phyloP scores from a whole-genome alignment of 176 grass and related monocot genomes.

The Oryza coarctata region DNA sequence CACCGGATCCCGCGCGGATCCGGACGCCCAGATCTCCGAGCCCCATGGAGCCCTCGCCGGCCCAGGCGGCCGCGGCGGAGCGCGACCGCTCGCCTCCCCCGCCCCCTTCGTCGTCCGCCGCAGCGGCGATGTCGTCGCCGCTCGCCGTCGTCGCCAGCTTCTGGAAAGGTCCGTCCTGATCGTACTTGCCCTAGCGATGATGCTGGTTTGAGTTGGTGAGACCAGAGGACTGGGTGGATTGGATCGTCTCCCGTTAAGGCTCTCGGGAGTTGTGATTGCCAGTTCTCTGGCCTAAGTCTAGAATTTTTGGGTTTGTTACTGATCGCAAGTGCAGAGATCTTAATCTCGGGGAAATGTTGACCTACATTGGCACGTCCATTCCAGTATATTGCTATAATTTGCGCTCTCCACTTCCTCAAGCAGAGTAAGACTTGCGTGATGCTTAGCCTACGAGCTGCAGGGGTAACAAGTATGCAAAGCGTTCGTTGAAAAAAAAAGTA shows the following conservation, averaged over 20 bases:
- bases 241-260: not conserved
- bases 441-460: not conserved
- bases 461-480: not conserved
- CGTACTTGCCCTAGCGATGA: not conserved
- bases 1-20: conserved; percentile 43
- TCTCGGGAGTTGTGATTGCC: not conserved
- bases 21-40: conserved; percentile 34
- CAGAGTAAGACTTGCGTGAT: not conserved
- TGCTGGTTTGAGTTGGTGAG: conserved; percentile 16
- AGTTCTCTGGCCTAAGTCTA: not conserved
- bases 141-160: conserved; percentile 81
- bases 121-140: conserved; percentile 61
- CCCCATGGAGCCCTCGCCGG: conserved; percentile 53
- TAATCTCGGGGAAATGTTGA: not conserved
- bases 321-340: not conserved
- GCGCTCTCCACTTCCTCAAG: not conserved
- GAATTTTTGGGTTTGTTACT: not conserved
- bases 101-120: conserved; percentile 35
- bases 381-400: not conserved
- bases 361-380: conserved; percentile 7
- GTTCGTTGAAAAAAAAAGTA: too few species aligned
- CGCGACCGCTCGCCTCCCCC: conserved; percentile 58
- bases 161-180: conserved; percentile 76
- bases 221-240: not conserved
- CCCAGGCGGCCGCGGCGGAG: conserved; percentile 56